Base-by-base conservation (phyloP, 768 basidiomycete genomes). In the Kwoniella newhampshirensis region DNA sequence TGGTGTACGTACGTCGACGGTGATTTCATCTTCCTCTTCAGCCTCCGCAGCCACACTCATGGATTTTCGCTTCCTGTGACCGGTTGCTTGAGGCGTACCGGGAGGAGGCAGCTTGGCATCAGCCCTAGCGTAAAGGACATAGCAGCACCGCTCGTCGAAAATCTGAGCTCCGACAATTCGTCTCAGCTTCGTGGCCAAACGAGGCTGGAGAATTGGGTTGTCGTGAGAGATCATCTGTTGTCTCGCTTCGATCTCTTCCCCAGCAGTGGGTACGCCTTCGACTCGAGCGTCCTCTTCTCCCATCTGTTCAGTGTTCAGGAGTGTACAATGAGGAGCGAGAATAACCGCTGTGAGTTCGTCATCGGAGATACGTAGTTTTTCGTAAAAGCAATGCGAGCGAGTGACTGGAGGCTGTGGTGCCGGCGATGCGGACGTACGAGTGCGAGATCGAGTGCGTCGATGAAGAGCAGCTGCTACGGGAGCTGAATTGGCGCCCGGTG, bases 371-470 rank as follows among this genome's bases (percentile, higher is more conserved):
- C 56, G 57, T 9, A 75, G 60, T 41, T 72, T 73, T 48, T 67
- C 66, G 46, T 75, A 75, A 21, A 39, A 53, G 56, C 74, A 75
- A 23, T 73, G 71, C 0, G 71, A 73, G 18, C 74, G 66, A 18
- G 71, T 75, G 45, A 70, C 55, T 3, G 67, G 67, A 6, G 51
- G 57, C 7, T 54, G 40, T 12, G 51, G 50, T 0, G 48, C 49
- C 1, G 52, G 23, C 23, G 62, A 36, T 18, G 25, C 26, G 3
- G 65, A 61, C 2, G 26, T 15, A 11, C 52, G 63, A 32, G 48
- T 50, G 25, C 20, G 26, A 12, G 56, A 55, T 6, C 57, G 59
- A 13, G 63, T 60, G 3, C 49, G 36, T 3, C 60, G 58, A 40
- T 50, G 50, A 30, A 44, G 28, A 6, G 39, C 39, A 18, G n/a